A percentile compares a stretch with the other conserved stretches of the same genome.
Conservation (phyloP, 2,329 filamentous ascomycete species). For the Ceratocystis papillata region DNA sequence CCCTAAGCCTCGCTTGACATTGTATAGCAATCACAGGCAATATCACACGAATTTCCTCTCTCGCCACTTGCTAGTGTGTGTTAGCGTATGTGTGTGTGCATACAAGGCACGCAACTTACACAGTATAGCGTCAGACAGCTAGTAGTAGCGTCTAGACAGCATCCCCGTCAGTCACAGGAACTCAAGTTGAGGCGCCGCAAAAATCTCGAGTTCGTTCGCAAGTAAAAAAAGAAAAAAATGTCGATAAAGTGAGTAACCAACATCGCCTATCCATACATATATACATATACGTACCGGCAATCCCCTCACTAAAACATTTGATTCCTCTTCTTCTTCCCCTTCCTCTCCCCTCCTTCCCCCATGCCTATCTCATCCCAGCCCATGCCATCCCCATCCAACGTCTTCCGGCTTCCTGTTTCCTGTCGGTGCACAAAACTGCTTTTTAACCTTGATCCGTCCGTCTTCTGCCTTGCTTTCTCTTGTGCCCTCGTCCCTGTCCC, state of each 20-base stretch:
- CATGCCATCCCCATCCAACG: constrained; percentile 20
- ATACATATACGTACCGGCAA: constrained; percentile 7
- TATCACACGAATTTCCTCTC: background rate
- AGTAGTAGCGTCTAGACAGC: background rate
- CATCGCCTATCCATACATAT: background rate
- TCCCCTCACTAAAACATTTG: constrained; percentile 11
- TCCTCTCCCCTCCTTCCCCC: constrained; percentile 21
- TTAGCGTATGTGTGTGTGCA: background rate
- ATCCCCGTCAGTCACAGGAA: background rate
- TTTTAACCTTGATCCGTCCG: constrained; percentile 14
- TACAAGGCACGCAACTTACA: constrained; percentile 8
- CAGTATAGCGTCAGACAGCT: background rate
- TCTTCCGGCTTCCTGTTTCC: constrained; percentile 16
- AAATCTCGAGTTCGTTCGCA: background rate
- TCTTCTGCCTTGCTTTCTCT: constrained; percentile 8
- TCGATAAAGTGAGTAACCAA: constrained; percentile 44
- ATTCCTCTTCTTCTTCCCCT: constrained; percentile 21
- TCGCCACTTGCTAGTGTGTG: background rate
- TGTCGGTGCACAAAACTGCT: constrained; percentile 13
- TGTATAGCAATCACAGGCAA: constrained; percentile 1
- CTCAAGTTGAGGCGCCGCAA: background rate
- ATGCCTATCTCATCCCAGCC: constrained; percentile 18
- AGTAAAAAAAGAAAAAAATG: constrained; percentile 32
- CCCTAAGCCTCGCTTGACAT: background rate
- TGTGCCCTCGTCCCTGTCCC: constrained; percentile 12